phyloP scores from a whole-genome alignment of 2,329 filamentous ascomycete genomes.

The Madurella fahalii region DNA sequence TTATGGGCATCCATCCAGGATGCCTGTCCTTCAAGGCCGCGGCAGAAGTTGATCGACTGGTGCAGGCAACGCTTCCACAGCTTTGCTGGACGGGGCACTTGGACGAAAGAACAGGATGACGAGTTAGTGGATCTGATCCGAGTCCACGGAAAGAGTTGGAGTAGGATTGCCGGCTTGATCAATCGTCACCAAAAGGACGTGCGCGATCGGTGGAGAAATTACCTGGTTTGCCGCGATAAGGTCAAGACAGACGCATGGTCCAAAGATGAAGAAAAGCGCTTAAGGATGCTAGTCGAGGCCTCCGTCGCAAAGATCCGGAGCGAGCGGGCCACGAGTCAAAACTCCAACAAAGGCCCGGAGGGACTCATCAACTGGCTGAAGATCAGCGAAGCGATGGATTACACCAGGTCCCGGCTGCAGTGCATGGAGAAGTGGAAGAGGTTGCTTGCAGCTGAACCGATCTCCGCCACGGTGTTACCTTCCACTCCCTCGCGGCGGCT shows the following conservation, averaged over 20 bases:
- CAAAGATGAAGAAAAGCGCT: constrained; percentile 52
- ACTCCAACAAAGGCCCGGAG: constrained; percentile 42
- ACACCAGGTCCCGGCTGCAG: constrained; percentile 61
- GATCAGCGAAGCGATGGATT: constrained; percentile 59
- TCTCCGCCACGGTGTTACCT: constrained; percentile 20
- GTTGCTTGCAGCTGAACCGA: constrained; percentile 33
- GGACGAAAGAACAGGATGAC: constrained; percentile 57
- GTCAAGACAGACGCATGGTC: constrained; percentile 55
- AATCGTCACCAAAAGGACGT: constrained; percentile 63
- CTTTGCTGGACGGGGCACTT: constrained; percentile 55
- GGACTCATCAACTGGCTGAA: constrained; percentile 60
- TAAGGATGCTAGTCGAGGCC: constrained; percentile 51
- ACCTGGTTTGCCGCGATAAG: constrained; percentile 55
- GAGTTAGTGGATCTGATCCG: constrained; percentile 46
- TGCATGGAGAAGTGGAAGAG: constrained; percentile 65
- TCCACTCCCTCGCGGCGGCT: constrained; percentile 38
- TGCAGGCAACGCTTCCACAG: constrained; percentile 63
- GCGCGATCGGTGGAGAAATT: constrained; percentile 67
- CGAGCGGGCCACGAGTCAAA: constrained; percentile 30
- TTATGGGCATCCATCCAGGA: constrained; percentile 50
- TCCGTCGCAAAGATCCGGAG: constrained; percentile 47
- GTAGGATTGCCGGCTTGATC: constrained; percentile 55
- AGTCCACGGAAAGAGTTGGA: constrained; percentile 55
- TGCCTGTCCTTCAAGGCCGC: constrained; percentile 47
- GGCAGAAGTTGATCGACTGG: constrained; percentile 51